Percentiles rank a stretch among this genome's conserved stretches.
phyloP scores from a whole-genome alignment of 345 rosid genomes.

The Noccaea caerulescens region DNA sequence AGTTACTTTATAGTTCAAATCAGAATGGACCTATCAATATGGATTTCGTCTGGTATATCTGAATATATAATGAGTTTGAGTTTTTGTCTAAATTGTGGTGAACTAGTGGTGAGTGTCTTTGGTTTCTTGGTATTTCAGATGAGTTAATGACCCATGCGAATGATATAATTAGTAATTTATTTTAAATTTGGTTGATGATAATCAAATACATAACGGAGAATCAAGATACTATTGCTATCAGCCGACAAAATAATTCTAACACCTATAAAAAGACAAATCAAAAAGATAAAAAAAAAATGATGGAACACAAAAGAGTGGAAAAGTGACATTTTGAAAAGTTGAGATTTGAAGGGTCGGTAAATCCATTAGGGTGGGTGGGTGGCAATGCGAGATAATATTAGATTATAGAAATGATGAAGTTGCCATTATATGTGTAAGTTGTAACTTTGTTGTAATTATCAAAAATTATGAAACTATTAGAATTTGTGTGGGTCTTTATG shows the following conservation, averaged over 20 bases:
- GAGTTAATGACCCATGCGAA: slow-evolving; percentile 7
- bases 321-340: slow-evolving; percentile 31
- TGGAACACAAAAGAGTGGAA: not conserved
- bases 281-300: not conserved
- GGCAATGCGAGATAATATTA: slow-evolving; percentile 37
- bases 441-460: slow-evolving; percentile 12
- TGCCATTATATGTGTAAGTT: slow-evolving; percentile 33
- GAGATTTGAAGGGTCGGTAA: slow-evolving; percentile 44
- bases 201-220: slow-evolving; percentile 18
- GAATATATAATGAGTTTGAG: not conserved
- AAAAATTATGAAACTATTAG: slow-evolving; percentile 9
- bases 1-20: not conserved
- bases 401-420: slow-evolving; percentile 41
- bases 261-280: slow-evolving; percentile 29
- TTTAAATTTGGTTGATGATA: not conserved
- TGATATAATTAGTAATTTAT: slow-evolving; percentile 10
- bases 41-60: not conserved
- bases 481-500: slow-evolving; percentile 30
- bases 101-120: not conserved
- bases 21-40: not conserved
- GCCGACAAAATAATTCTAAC: slow-evolving; percentile 35
- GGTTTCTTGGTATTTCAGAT: slow-evolving; percentile 6
- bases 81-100: slow-evolving; percentile 9
- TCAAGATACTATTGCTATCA: slow-evolving; percentile 14
- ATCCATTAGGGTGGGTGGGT: slow-evolving; percentile 43